phyloP scores from a whole-genome alignment of 139 green algal species.

The Diplosphaera chodatii region DNA sequence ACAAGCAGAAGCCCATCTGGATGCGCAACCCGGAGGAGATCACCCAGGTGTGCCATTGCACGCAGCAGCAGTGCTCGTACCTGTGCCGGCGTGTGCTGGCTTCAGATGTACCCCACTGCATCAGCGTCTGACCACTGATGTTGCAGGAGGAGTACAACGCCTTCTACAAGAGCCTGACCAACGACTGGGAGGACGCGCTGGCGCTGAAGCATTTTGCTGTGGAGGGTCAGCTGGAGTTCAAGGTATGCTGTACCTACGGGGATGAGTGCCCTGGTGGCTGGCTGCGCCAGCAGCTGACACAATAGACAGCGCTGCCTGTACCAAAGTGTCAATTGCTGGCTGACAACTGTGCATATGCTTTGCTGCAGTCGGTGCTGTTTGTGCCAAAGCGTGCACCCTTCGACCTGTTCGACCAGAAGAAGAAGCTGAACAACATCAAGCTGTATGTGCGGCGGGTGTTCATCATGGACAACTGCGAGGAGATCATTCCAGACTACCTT shows the following conservation, averaged over 20 bases:
- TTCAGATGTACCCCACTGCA: too few relatives aligned
- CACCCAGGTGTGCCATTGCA: constrained; percentile 67
- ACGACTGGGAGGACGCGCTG: constrained; percentile 99
- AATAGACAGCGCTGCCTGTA: too few relatives aligned
- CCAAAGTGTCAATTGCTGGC: too few relatives aligned
- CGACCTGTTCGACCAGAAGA: constrained; percentile 96
- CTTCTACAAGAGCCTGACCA: constrained; percentile 72
- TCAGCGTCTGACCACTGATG: too few relatives aligned
- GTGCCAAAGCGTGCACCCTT: constrained; percentile 89
- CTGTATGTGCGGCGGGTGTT: constrained; percentile 63
- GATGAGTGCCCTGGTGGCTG: too few relatives aligned
- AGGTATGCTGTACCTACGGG: too few relatives aligned
- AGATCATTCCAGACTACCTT: constrained; percentile 95
- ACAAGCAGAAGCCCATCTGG: constrained; percentile 99
- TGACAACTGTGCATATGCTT: too few relatives aligned
- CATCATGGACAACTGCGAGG: constrained; percentile 84
- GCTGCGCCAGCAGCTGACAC: too few relatives aligned
- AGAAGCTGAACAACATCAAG: constrained; percentile 93
- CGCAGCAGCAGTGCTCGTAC: too few relatives aligned
- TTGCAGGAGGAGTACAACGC: constrained; percentile 36
- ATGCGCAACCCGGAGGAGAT: constrained; percentile 98
- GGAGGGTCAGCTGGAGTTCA: constrained; percentile 99
- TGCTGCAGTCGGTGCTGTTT: constrained; percentile 17
- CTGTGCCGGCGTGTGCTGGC: too few relatives aligned
- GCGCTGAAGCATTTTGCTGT: constrained; percentile 94